Evolutionary conservation across 2,329 filamentous ascomycete species (phyloP), one percentile per base, ranked within the genome.

Genomic region (Phyllosticta citriasiana): DNA sequence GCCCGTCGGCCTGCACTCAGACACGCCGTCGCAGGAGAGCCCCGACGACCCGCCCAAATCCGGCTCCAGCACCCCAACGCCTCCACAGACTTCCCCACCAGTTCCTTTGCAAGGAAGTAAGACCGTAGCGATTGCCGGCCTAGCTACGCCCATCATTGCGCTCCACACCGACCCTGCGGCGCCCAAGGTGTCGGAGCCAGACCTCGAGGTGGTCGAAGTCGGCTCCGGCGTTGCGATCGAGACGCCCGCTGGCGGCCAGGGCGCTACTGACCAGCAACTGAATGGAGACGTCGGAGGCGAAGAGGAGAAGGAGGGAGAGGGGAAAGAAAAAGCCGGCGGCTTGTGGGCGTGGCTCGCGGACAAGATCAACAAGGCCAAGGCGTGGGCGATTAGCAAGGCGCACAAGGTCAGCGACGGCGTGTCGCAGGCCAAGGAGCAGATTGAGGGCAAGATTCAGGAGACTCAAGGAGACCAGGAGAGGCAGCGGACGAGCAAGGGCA

Each of bases 1-100:
- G 62, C 79, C 86, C 0, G 70, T 84, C 12, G 88, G 87, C 4
- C 70, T 83, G 1, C 88, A 92, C 64, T 69, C 69, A 69, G 78
- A 81, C 55, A 69, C 78, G 0, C 78, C 79, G 16, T 74, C 78
- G 2, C 71, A 79, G 0, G 77, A 82, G 22, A 78, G 77, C n/a
- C 83, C 81, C 0, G 71, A 72, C 1, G 84, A 88, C 65, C 83
- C 84, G 0, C 76, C 54, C 30, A 26, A 58, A 62, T 4, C 33
- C 47, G 1, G 59, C 63, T 22, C 55, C 64, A 5, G 60, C 62
- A n/a, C 64, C 14, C 55, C 64, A 8, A 66, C n/a, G 8, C 51
- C 27, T 53, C 25, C 19, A 1, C 57, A 2, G 9, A 40, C n/a
- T 6, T 35, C 8, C 10, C 40, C 26, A 5, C 56, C 56, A 2